These are phyloP conservation scores for Camelina laxa DNA, from an alignment of 345 rosid species.

Conservation along the genomic window DNA sequence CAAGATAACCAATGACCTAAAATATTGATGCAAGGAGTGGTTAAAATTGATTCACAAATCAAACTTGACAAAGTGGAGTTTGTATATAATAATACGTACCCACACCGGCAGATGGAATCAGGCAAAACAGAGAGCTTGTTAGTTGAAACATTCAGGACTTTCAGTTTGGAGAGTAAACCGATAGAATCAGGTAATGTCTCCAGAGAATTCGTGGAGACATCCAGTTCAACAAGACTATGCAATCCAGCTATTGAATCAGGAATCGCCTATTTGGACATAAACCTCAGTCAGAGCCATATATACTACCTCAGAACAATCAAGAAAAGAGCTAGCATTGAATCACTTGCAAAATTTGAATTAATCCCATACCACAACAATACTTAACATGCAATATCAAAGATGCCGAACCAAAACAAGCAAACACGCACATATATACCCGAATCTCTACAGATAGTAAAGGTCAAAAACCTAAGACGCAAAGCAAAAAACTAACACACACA, in stretches of 20 bases:
- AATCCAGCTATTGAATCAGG: slow-evolving; percentile 95
- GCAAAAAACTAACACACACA: slow-evolving; percentile 16
- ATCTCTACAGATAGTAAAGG: not conserved
- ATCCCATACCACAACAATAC: not conserved
- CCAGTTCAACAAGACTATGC: slow-evolving; percentile 72
- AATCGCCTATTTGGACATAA: slow-evolving; percentile 57
- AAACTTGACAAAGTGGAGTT: slow-evolving; percentile 14
- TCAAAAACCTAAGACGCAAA: slow-evolving; percentile 1
- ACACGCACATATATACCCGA: not conserved
- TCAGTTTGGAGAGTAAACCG: slow-evolving; percentile 75
- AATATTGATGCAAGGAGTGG: slow-evolving; percentile 9
- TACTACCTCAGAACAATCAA: slow-evolving; percentile 15
- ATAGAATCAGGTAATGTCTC: slow-evolving; percentile 85
- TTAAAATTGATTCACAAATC: not conserved
- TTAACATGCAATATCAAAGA: slow-evolving; percentile 7
- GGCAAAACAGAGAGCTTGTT: slow-evolving; percentile 80
- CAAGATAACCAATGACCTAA: slow-evolving; percentile 74
- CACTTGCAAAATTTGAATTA: slow-evolving; percentile 11
- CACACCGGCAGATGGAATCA: slow-evolving; percentile 81
- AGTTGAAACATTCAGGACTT: slow-evolving; percentile 64
- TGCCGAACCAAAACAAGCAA: slow-evolving; percentile 13
- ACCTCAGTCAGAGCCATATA: slow-evolving; percentile 17
- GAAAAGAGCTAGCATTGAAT: slow-evolving; percentile 17
- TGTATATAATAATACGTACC: slow-evolving; percentile 47
- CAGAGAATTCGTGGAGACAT: slow-evolving; percentile 75